phyloP scores from a whole-genome alignment of 768 basidiomycete species.

The Agrocybe chaxingu region DNA sequence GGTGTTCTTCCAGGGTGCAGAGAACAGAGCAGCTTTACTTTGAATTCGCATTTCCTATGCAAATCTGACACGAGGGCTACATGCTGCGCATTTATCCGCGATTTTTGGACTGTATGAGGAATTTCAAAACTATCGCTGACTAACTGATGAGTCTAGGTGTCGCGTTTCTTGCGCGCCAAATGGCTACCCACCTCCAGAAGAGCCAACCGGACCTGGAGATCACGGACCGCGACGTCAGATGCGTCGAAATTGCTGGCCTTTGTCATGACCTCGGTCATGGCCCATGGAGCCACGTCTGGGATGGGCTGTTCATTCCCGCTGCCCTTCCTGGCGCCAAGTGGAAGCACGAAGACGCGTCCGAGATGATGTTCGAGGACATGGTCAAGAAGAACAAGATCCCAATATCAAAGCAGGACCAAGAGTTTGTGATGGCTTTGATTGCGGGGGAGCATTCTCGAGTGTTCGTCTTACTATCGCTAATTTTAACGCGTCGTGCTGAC shows the following conservation, averaged over 20 bases:
- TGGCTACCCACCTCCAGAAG: constrained; percentile 53
- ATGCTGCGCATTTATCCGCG: too few relatives aligned
- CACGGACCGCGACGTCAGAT: constrained; percentile 67
- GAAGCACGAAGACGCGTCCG: constrained; percentile 78
- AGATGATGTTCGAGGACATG: constrained; percentile 78
- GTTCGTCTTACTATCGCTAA: constrained; percentile 34
- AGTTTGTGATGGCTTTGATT: constrained; percentile 78
- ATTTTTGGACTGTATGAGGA: too few relatives aligned
- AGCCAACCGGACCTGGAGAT: constrained; percentile 64
- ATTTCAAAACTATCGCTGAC: background rate
- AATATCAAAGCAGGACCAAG: constrained; percentile 44
- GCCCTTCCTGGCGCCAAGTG: constrained; percentile 55
- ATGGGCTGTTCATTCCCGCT: constrained; percentile 64
- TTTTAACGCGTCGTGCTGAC: background rate
- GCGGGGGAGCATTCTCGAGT: constrained; percentile 51
- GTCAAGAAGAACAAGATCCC: constrained; percentile 52
- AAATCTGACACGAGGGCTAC: too few relatives aligned
- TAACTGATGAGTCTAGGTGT: constrained; percentile 47
- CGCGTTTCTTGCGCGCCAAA: constrained; percentile 64
- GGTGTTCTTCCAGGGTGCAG: too few relatives aligned
- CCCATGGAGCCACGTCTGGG: constrained; percentile 87
- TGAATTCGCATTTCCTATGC: too few relatives aligned
- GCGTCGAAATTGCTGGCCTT: constrained; percentile 76
- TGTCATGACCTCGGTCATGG: constrained; percentile 88
- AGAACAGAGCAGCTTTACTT: too few relatives aligned